phyloP scores from a whole-genome alignment of 768 basidiomycete genomes.

The Kwoniella bestiolae region DNA sequence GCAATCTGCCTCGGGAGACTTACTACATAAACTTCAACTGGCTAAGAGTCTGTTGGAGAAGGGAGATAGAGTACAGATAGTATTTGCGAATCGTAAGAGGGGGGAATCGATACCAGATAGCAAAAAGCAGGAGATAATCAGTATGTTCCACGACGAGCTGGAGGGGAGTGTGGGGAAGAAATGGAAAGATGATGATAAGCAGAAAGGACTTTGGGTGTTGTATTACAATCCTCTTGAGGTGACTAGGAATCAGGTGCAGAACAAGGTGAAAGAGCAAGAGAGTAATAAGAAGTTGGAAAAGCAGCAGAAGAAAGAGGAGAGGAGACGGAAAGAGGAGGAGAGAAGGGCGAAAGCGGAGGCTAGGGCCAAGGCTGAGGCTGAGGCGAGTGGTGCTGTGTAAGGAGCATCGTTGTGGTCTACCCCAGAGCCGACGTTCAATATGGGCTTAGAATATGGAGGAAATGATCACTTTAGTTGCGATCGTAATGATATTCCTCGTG shows the following conservation, averaged over 20 bases:
- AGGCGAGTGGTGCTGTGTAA: too few species aligned
- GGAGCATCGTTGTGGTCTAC: too few species aligned
- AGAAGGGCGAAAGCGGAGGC: constrained; percentile 37
- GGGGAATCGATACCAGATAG: constrained; percentile 21
- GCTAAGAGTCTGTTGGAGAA: constrained; percentile 40
- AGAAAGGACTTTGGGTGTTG: constrained; percentile 32
- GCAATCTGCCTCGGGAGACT: constrained; percentile 49
- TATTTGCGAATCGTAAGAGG: constrained; percentile 41
- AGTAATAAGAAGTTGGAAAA: constrained; percentile 37
- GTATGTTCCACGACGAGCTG: constrained; percentile 41
- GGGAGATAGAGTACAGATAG: constrained; percentile 49
- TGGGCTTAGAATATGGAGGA: too few species aligned
- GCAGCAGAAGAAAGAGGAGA: constrained; percentile 48
- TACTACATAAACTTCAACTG: constrained; percentile 45
- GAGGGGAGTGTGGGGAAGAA: constrained; percentile 31
- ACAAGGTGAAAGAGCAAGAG: constrained; percentile 40
- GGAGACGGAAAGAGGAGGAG: constrained; percentile 46
- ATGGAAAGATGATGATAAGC: constrained; percentile 46
- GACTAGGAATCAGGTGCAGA: constrained; percentile 30
- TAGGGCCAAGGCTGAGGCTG: constrained; percentile 6
- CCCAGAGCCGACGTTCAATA: too few species aligned
- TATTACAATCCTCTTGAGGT: constrained; percentile 28
- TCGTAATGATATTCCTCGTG: too few species aligned
- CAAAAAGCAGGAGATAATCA: constrained; percentile 41
- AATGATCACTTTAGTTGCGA: too few species aligned